Evolutionary conservation across 129 eudicot genomes (phyloP).

Genomic region (Lactuca sativa): DNA sequence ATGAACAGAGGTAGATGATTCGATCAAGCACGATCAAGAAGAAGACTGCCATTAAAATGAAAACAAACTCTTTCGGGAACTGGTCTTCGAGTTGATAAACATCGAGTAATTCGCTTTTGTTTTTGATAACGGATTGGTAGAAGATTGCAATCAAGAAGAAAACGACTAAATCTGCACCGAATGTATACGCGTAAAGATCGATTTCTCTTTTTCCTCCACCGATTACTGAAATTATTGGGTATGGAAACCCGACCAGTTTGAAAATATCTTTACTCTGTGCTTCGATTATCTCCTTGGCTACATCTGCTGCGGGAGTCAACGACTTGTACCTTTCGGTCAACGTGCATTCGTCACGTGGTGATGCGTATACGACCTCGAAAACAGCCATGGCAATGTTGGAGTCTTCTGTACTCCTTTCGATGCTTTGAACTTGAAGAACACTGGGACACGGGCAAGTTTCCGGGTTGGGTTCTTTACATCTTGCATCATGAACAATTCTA

Average conservation of each 20-base stretch:
- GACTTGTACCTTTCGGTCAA: conserved; percentile 47
- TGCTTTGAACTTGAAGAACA: conserved; percentile 54
- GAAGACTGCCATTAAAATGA: conserved; percentile 52
- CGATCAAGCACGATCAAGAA: conserved; percentile 60
- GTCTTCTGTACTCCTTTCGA: conserved; percentile 46
- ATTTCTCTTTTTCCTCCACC: conserved; percentile 59
- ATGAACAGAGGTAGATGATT: conserved; percentile 49
- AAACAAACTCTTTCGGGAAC: conserved; percentile 57
- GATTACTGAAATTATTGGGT: conserved; percentile 41
- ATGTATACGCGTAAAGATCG: conserved; percentile 54
- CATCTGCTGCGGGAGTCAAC: conserved; percentile 63
- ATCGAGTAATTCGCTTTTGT: conserved; percentile 54
- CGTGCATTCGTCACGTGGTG: conserved; percentile 33
- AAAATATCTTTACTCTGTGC: conserved; percentile 37
- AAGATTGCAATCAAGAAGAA: conserved; percentile 52
- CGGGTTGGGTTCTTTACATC: conserved; percentile 43
- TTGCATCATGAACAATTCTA: conserved; percentile 32
- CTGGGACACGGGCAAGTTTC: conserved; percentile 34
- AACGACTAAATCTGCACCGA: conserved; percentile 51
- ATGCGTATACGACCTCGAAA: conserved; percentile 57
- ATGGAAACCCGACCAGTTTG: conserved; percentile 45
- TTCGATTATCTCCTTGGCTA: conserved; percentile 46
- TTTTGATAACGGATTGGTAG: conserved; percentile 55
- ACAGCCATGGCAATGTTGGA: conserved; percentile 43
- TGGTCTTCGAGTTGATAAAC: conserved; percentile 65